A percentile compares a stretch with the other conserved stretches of the same genome.
Conservation (phyloP, 2,329 filamentous ascomycete genomes). For the Diaporthe amygdali region DNA sequence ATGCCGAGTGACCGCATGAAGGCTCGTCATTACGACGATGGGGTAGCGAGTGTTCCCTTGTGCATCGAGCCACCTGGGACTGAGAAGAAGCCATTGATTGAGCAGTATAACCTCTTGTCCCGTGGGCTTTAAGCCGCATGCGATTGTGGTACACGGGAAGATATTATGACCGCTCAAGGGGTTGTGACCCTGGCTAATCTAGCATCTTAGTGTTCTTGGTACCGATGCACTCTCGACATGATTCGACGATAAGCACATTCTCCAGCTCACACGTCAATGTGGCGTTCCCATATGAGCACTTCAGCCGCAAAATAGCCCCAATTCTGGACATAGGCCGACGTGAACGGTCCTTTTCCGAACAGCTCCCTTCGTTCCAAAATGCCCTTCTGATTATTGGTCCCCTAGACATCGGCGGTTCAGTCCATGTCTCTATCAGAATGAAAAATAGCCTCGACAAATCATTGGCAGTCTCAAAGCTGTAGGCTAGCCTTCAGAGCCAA, state of each 20-base stretch:
- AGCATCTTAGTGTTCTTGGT: neutral
- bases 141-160: neutral
- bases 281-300: constrained; percentile 1
- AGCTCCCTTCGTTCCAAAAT: neutral
- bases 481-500: too few species aligned
- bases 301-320: neutral
- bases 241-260: neutral
- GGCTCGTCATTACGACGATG: neutral
- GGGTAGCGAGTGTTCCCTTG: neutral
- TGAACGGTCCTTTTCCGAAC: neutral
- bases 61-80: neutral
- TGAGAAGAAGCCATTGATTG: neutral
- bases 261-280: neutral
- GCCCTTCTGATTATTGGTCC: neutral
- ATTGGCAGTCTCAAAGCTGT: too few species aligned
- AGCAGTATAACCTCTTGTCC: neutral
- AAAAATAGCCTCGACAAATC: neutral
- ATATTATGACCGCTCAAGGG: neutral
- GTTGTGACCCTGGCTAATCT: constrained; percentile 2
- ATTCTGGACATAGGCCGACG: neutral
- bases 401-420: neutral
- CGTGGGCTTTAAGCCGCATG: neutral
- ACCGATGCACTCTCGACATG: neutral
- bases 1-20: neutral
- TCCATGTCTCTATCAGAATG: neutral